Conservation (phyloP, 495 filamentous ascomycete genomes). For the Schizothecium vesticola region DNA sequence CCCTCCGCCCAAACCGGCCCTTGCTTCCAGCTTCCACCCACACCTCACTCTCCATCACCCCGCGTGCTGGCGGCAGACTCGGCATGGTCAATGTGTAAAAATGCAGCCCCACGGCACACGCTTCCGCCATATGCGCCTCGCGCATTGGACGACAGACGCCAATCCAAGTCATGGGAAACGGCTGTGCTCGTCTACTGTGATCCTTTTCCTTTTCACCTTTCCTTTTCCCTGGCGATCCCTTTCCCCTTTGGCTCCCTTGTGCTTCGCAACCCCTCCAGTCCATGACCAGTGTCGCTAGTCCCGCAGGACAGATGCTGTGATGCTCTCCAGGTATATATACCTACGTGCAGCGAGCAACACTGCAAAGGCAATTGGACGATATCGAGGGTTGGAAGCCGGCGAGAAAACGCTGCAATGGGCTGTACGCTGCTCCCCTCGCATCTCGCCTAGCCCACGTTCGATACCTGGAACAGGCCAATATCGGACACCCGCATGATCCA, state of each 20-base stretch:
- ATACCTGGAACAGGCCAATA: neutral
- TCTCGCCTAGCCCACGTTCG: neutral
- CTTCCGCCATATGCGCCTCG: neutral
- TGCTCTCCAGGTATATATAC: neutral
- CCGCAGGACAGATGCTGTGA: neutral
- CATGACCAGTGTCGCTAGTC: neutral
- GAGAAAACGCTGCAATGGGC: neutral
- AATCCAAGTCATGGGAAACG: neutral
- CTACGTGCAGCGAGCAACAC: neutral
- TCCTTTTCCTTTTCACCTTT: neutral
- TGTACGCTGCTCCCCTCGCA: neutral
- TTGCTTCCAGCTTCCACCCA: neutral
- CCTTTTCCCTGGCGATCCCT: slow-evolving; percentile 11
- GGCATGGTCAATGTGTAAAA: neutral
- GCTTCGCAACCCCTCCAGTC: neutral
- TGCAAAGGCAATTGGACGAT: neutral
- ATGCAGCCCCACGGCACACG: neutral
- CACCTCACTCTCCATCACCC: neutral
- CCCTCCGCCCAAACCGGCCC: neutral
- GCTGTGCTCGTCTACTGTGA: neutral
- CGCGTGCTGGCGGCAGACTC: neutral
- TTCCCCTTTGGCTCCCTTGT: slow-evolving; percentile 1
- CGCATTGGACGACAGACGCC: slow-evolving; percentile 3
- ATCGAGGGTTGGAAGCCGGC: neutral
- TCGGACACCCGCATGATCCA: slow-evolving; percentile 9